Evolutionary conservation across 2,329 filamentous ascomycete species (phyloP).

Genomic region (Teratosphaeria zuluensis): DNA sequence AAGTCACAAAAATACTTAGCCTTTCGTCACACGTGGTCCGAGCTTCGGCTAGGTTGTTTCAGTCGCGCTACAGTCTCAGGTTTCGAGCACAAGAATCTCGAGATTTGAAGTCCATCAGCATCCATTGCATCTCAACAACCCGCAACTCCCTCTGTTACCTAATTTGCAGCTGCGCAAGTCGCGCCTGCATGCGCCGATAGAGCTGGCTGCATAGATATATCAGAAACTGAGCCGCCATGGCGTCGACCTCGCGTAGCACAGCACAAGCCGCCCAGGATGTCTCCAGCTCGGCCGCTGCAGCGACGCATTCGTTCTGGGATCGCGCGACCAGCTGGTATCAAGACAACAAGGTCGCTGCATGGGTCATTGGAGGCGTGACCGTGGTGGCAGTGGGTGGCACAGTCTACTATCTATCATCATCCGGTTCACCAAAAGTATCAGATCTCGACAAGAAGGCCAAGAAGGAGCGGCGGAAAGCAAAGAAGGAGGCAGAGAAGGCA

Average conservation of each 20-base stretch:
- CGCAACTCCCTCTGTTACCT: background rate
- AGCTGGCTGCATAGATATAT: background rate
- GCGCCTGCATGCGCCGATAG: background rate
- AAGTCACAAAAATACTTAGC: background rate
- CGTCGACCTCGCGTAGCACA: background rate
- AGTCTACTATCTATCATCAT: conserved; percentile 72
- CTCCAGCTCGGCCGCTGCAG: background rate
- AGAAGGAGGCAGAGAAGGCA: conserved; percentile 63
- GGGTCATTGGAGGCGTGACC: conserved; percentile 90
- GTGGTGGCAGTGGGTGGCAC: conserved; percentile 86
- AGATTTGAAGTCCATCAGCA: background rate
- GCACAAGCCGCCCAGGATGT: background rate
- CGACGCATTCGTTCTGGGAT: conserved; percentile 52
- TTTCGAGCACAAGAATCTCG: background rate
- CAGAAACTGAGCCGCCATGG: background rate
- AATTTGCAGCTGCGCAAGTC: background rate
- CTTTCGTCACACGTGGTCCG: background rate
- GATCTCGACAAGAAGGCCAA: conserved; percentile 65
- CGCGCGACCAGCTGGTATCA: conserved; percentile 84
- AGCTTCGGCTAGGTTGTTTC: background rate
- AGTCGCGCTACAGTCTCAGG: background rate
- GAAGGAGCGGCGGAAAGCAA: conserved; percentile 81
- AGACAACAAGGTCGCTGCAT: conserved; percentile 90
- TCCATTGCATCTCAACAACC: background rate
- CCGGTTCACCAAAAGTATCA: conserved; percentile 30